Evolutionary conservation across 2,329 filamentous ascomycete genomes (phyloP), one percentile per base, ranked within the genome.

Genomic region (Metarhizium brunneum): DNA sequence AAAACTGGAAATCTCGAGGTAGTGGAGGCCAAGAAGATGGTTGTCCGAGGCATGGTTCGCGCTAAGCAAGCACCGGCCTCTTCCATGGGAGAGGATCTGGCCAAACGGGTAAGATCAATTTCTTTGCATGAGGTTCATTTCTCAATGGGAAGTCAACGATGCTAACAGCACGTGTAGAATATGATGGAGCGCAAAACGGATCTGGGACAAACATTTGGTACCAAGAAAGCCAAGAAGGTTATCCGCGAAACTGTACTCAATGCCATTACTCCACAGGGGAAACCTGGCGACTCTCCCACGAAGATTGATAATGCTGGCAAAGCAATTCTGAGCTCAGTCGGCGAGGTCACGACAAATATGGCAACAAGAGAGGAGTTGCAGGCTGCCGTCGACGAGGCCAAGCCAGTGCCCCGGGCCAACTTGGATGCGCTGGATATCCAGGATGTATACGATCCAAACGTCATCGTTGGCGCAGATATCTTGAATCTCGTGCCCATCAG

Each of bases 191-290:
- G 81, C 65, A 82, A 82, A 62, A 85, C 84, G 62, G 82, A 85
- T 2, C 82, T 95, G 13, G 88, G 87, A 45, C 80, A 88, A 63
- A 84, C 86, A 36, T 95, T 95, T 65, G 90, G 90, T 68, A 92
- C 88, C 30, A 91, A 89, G 75, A 92, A 92, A 72, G 87, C 89
- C 25, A 87, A 85, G 76, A 92, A 92, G 73, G 86, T 83, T 1
- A 83, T 94, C 62, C 77, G 79, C 32, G 81, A 85, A 55, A 77
- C 81, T 60, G 83, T 84, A 2, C 79, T 88, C 63, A 91, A 92
- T 65, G 86, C 87, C 18, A 90, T 92, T 62, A 72, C 71, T 47
- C 70, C 75, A 47, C 67, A 68, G 64, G 71, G 67, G 59, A 67
- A 62, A 55, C 53, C 61, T 42, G 65, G 69, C 25, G 66, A 70